Evolutionary conservation across 225 moss, liverwort and hornwort species (phyloP).

Genomic region (Ulota crispa): DNA sequence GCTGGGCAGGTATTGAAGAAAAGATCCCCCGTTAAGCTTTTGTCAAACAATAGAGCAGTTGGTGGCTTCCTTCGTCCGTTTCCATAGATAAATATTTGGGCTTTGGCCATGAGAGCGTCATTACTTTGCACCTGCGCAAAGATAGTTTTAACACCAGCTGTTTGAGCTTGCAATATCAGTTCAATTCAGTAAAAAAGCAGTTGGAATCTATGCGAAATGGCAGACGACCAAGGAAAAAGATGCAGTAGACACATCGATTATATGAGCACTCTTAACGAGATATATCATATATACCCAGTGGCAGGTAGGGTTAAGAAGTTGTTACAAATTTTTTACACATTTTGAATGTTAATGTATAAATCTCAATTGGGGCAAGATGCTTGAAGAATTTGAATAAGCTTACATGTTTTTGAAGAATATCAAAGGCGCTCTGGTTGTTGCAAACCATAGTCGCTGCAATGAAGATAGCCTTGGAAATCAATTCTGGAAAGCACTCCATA

Average conservation of each 20-base stretch:
- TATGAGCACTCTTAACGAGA: too few species aligned
- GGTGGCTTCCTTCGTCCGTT: constrained; percentile 67
- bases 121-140: constrained; percentile 39
- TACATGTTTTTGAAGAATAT: constrained; percentile 87
- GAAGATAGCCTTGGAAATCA: too few species aligned
- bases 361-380: not conserved
- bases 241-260: not conserved
- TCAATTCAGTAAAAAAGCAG: not conserved
- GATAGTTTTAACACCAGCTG: not conserved
- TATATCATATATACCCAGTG: too few species aligned
- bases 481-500: too few species aligned
- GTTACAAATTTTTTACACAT: not conserved
- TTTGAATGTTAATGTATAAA: not conserved
- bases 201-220: not conserved
- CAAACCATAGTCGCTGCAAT: too few species aligned
- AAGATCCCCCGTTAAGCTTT: constrained; percentile 62
- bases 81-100: constrained; percentile 71
- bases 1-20: constrained; percentile 83
- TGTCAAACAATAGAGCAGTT: too few species aligned
- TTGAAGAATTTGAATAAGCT: constrained; percentile 6
- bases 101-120: constrained; percentile 67
- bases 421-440: too few species aligned
- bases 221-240: not conserved
- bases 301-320: not conserved
- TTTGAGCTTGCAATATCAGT: not conserved